Evolutionary conservation across 495 filamentous ascomycete genomes (phyloP).

Genomic region (Penicillium desertorum): DNA sequence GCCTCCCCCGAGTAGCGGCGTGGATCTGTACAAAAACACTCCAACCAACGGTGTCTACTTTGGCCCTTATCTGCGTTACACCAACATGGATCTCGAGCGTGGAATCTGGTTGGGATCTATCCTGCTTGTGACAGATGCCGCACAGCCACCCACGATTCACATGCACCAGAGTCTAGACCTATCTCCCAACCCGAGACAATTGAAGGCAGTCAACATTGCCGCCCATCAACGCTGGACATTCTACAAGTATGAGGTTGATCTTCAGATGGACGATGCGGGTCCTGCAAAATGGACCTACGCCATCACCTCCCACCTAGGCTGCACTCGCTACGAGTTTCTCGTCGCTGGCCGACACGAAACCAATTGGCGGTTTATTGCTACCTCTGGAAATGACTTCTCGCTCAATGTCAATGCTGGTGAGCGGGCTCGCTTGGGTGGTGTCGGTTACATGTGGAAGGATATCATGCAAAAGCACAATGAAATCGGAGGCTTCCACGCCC

Average conservation of each 20-base stretch:
- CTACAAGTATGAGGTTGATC: conserved; percentile 90
- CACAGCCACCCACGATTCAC: conserved; percentile 95
- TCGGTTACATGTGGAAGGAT: conserved; percentile 98
- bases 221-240: conserved; percentile 92
- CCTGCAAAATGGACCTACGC: conserved; percentile 97
- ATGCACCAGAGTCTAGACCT: conserved; percentile 89
- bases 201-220: conserved; percentile 80
- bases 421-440: conserved; percentile 76
- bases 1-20: conserved; percentile 80
- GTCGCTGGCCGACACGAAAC: conserved; percentile 87
- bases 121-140: conserved; percentile 81
- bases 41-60: conserved; percentile 99
- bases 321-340: conserved; percentile 97
- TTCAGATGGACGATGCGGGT: conserved; percentile 80
- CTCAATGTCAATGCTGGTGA: conserved; percentile 83
- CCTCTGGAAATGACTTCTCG: conserved; percentile 93
- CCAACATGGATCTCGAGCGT: conserved; percentile 93
- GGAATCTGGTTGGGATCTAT: conserved; percentile 86
- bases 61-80: conserved; percentile 91
- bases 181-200: conserved; percentile 87
- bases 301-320: conserved; percentile 93
- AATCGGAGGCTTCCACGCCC: conserved; percentile 91
- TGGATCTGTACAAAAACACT: conserved; percentile 88
- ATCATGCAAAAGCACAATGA: conserved; percentile 96
- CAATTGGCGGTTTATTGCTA: conserved; percentile 95